A percentile compares a stretch with the other conserved stretches of the same genome.
Conservation (phyloP, 352 stramenopile genomes). For the Phytophthora capsici region DNA sequence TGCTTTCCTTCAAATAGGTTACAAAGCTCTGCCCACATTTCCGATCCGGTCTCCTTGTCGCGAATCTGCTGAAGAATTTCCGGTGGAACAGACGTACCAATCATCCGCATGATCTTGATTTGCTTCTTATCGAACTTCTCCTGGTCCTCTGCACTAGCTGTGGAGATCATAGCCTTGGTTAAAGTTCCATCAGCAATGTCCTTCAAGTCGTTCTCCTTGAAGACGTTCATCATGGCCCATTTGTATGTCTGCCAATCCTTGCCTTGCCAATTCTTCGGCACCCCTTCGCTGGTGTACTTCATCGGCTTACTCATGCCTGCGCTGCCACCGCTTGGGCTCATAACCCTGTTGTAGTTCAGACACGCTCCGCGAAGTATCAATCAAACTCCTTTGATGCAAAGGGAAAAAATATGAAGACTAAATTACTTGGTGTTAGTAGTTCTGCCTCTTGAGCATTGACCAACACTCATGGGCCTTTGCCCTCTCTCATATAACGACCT, state of each 20-base stretch:
- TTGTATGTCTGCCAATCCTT: too few relatives aligned
- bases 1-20: neutral
- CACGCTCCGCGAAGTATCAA: too few relatives aligned
- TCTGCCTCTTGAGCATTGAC: too few relatives aligned
- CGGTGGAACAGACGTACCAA: constrained; percentile 4
- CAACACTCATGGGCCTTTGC: too few relatives aligned
- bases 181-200: neutral
- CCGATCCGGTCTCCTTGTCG: constrained; percentile 5
- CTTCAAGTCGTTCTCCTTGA: neutral
- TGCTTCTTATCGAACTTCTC: constrained; percentile 7
- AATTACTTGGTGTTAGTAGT: too few relatives aligned
- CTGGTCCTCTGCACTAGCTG: neutral
- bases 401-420: too few relatives aligned
- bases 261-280: constrained; percentile 9
- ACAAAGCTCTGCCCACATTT: constrained; percentile 1
- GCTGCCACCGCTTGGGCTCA: neutral
- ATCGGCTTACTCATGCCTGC: neutral
- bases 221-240: neutral
- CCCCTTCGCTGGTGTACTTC: constrained; percentile 17
- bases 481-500: too few relatives aligned
- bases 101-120: constrained; percentile 11
- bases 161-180: neutral
- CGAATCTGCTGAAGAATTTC: constrained; percentile 8
- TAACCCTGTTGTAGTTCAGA: too few relatives aligned
- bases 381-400: too few relatives aligned